Base-by-base conservation (phyloP, 305 asterid species). In the Fraxinus paxiana region DNA sequence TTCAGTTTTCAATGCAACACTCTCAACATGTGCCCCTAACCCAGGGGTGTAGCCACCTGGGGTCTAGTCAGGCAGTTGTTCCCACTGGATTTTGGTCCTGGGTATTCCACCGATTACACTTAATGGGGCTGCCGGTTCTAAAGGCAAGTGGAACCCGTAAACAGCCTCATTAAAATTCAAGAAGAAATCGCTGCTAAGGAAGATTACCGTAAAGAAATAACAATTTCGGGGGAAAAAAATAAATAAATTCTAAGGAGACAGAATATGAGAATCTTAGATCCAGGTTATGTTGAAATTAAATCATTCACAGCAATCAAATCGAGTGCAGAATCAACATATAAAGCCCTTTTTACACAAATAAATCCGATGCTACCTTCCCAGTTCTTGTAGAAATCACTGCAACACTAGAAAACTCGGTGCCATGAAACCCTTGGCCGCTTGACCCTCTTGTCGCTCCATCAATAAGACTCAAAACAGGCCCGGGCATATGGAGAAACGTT, bases 1-100 rank as follows among this genome's bases (percentile, higher is more conserved):
- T 86, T 90, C 89, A 89, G 86, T 76, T 65, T 71, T 85, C 85
- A 83, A 77, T 72, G 67, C 84, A 76, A 76, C 75, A 31, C 85
- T 33, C 86, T 83, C 89, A 85, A 81, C 93, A 91, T 89, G 88
- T 83, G 88, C 85, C 89, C 89, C 90, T 83, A 91, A 78, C 87
- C 87, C 30, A 82, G 41, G 9, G 18, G 73, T 28, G 37, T 31
- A 12, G 34, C 73, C 73, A 65, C 35, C 28, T 12, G 34, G 72
- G 72, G 35, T 65, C 73, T 65, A 65, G 18, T 65, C 28, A 56
- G 73, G 73, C 18, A 28, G 73, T 56, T 54, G 67, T 26, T 18
- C 67, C 67, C 73, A 65, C 33, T 65, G 73, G 73, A 65, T 22
- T 26, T 65, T 65, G 73, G 34, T 24, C 35, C 18, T 65, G 18